Evolutionary conservation across 2,329 filamentous ascomycete genomes (phyloP).

Genomic region (Aspergillus sp.): DNA sequence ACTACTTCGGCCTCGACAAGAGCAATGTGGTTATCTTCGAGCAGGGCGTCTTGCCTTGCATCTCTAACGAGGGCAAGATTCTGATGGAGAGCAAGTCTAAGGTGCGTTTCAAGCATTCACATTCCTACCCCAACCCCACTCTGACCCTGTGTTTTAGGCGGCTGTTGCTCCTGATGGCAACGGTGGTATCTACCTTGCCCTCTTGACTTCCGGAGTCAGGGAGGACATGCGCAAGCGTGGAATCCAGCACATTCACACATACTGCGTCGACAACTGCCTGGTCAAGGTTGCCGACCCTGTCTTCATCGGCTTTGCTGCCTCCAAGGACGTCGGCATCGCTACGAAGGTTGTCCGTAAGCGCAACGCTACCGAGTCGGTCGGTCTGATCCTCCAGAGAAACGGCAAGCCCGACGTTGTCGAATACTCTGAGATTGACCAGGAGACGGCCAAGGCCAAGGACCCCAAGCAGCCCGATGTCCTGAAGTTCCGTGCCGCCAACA

Average conservation of each 20-base stretch:
- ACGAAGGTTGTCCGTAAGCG: conserved; percentile 99
- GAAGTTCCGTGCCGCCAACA: conserved; percentile 97
- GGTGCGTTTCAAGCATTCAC: conserved; percentile 44
- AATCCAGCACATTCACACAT: conserved; percentile 92
- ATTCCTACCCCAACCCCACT: background rate
- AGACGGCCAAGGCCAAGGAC: conserved; percentile 87
- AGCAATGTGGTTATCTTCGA: conserved; percentile 92
- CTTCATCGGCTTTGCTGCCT: conserved; percentile 90
- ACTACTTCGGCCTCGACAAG: conserved; percentile 84
- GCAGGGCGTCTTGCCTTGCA: conserved; percentile 94
- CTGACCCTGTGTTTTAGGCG: conserved; percentile 50
- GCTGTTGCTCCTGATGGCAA: conserved; percentile 97
- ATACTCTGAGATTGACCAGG: conserved; percentile 93
- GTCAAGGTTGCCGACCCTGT: conserved; percentile 96
- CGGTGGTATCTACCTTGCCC: conserved; percentile 91
- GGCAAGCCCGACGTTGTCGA: conserved; percentile 96
- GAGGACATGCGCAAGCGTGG: conserved; percentile 86
- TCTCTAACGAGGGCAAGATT: conserved; percentile 97
- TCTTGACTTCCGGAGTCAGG: conserved; percentile 77
- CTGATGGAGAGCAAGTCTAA: conserved; percentile 86
- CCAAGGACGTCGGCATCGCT: conserved; percentile 87
- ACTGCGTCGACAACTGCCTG: conserved; percentile 99
- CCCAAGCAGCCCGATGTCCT: conserved; percentile 76
- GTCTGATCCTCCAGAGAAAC: conserved; percentile 91
- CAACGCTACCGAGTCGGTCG: conserved; percentile 92